Conservation (phyloP, 2,329 filamentous ascomycete genomes). For the Cadophora gregata region DNA sequence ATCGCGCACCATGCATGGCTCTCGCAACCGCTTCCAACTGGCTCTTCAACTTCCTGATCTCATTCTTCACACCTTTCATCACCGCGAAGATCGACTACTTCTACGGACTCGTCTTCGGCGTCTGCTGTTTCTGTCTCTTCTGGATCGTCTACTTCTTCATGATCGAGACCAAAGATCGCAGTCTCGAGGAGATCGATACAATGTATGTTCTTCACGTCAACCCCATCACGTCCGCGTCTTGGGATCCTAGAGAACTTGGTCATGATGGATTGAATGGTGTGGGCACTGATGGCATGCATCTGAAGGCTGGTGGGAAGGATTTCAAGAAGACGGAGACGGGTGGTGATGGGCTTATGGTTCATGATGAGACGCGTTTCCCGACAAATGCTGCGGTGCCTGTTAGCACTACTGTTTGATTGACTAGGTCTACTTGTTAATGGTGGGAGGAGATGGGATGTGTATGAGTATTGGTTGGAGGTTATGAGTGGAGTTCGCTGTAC, state of each 20-base stretch:
- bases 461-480: neutral
- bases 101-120: constrained; percentile 78
- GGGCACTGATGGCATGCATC: constrained; percentile 25
- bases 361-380: constrained; percentile 33
- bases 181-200: constrained; percentile 79
- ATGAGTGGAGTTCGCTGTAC: neutral
- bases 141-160: constrained; percentile 80
- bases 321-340: constrained; percentile 31
- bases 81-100: constrained; percentile 64
- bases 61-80: constrained; percentile 83
- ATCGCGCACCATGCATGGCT: constrained; percentile 64
- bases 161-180: constrained; percentile 74
- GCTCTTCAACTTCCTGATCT: constrained; percentile 73
- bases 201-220: constrained; percentile 68
- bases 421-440: neutral
- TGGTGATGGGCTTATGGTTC: constrained; percentile 30
- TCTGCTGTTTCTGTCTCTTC: constrained; percentile 67
- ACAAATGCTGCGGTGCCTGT: constrained; percentile 3
- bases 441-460: neutral
- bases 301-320: constrained; percentile 29
- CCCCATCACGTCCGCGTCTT: constrained; percentile 46
- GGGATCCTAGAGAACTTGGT: constrained; percentile 33
- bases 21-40: constrained; percentile 68
- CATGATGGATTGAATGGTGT: constrained; percentile 28
- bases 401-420: neutral